These are phyloP conservation scores for Musa acuminata DNA, from an alignment of 176 grass and related monocot genomes.

Conservation along the genomic window DNA sequence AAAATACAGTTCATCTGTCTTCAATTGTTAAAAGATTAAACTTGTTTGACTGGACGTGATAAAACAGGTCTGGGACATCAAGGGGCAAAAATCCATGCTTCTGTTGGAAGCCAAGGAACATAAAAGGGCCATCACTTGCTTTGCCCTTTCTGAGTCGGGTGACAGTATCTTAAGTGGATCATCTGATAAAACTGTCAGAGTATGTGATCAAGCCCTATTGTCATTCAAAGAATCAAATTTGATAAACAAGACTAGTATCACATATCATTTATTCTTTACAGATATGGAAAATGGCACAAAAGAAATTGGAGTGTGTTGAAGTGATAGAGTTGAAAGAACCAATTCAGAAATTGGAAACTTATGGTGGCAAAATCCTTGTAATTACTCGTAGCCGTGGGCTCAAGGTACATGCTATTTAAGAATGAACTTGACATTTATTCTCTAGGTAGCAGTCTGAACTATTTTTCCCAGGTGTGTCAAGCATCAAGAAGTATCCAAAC, in stretches of 20 bases:
- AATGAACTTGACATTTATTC: neutral
- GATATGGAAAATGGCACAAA: slow-evolving; percentile 83
- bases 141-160: slow-evolving; percentile 64
- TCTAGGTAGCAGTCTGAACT: neutral
- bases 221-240: neutral
- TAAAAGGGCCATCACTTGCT: slow-evolving; percentile 69
- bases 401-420: slow-evolving; percentile 42
- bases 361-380: slow-evolving; percentile 52
- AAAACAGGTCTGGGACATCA: slow-evolving; percentile 90
- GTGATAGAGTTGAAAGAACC: slow-evolving; percentile 77
- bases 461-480: slow-evolving; percentile 54
- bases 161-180: slow-evolving; percentile 83
- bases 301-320: slow-evolving; percentile 75
- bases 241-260: neutral
- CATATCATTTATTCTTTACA: slow-evolving; percentile 22
- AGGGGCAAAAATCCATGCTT: slow-evolving; percentile 62
- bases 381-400: slow-evolving; percentile 48
- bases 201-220: slow-evolving; percentile 26
- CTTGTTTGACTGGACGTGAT: neutral
- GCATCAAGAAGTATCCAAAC: slow-evolving; percentile 59
- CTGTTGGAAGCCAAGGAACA: slow-evolving; percentile 78
- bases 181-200: slow-evolving; percentile 82
- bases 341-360: slow-evolving; percentile 61
- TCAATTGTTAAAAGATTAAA: neutral
- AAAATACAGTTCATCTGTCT: no score